Conservation (phyloP, 306 rosid species). For the Dryas alaskensis region DNA sequence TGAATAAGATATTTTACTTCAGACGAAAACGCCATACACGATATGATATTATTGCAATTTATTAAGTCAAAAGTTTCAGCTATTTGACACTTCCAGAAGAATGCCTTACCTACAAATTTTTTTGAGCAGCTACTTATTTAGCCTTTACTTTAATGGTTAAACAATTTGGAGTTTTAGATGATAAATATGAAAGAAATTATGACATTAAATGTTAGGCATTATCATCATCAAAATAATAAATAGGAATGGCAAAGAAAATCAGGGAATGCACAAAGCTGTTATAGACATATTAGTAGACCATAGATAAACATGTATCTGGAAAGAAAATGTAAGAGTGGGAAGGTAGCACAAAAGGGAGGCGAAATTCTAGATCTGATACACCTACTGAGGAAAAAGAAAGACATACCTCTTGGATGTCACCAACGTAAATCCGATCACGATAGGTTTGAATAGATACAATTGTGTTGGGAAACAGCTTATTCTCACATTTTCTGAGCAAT, state of each 20-base stretch:
- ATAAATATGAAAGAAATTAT: neutral
- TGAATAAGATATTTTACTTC: slow-evolving; percentile 6
- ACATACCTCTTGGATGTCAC: slow-evolving; percentile 94
- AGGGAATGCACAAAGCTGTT: neutral
- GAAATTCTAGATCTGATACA: neutral
- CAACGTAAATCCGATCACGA: slow-evolving; percentile 89
- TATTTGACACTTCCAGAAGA: slow-evolving; percentile 4
- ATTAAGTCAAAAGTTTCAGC: neutral
- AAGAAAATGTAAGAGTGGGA: neutral
- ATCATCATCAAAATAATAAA: neutral
- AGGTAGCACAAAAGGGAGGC: neutral
- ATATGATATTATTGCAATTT: neutral
- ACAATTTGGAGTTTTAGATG: neutral
- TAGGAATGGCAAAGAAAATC: neutral
- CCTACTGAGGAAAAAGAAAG: slow-evolving; percentile 1
- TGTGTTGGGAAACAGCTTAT: slow-evolving; percentile 84
- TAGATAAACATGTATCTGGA: neutral
- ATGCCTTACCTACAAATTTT: neutral
- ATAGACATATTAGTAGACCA: neutral
- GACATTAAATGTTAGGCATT: neutral
- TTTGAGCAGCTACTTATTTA: neutral
- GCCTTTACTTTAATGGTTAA: neutral
- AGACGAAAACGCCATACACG: neutral
- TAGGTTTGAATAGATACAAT: slow-evolving; percentile 81
- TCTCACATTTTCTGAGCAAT: slow-evolving; percentile 87